A percentile compares a stretch with the other conserved stretches of the same genome.
Conservation (phyloP, 2,329 filamentous ascomycete species). For the Aspergillus melleus region DNA sequence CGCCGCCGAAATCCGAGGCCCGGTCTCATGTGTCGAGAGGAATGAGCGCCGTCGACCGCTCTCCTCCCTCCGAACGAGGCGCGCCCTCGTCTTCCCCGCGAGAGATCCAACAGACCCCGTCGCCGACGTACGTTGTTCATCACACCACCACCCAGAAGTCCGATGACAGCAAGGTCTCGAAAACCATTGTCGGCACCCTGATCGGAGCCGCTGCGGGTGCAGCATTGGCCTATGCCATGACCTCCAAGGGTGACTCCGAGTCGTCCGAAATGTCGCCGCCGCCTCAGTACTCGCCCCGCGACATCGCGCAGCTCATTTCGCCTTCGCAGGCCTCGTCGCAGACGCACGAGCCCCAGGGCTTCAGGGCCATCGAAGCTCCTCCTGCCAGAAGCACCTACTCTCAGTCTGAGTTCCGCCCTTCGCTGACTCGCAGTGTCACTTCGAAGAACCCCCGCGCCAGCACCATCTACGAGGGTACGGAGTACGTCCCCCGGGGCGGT, state of each 20-base stretch:
- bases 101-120: conserved; percentile 22
- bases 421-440: conserved; percentile 33
- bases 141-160: conserved; percentile 28
- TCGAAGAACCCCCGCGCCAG: conserved; percentile 44
- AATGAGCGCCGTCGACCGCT: conserved; percentile 24
- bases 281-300: conserved; percentile 25
- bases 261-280: conserved; percentile 24
- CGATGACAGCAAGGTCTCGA: conserved; percentile 50
- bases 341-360: conserved; percentile 24
- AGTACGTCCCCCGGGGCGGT: conserved; percentile 24
- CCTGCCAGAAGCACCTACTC: conserved; percentile 29
- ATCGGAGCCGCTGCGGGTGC: conserved; percentile 78
- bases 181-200: conserved; percentile 71
- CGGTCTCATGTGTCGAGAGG: conserved; percentile 31
- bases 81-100: conserved; percentile 22
- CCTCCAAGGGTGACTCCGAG: conserved; percentile 54
- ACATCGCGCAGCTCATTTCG: conserved; percentile 25
- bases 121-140: conserved; percentile 25
- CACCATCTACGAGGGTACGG: conserved; percentile 43
- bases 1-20: conserved; percentile 28
- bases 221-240: conserved; percentile 73
- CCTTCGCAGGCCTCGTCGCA: conserved; percentile 25
- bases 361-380: conserved; percentile 35
- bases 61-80: conserved; percentile 16
- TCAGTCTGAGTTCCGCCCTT: conserved; percentile 31